Evolutionary conservation across 2,329 filamentous ascomycete genomes (phyloP).

Genomic region (Rhynchosporium secalis): DNA sequence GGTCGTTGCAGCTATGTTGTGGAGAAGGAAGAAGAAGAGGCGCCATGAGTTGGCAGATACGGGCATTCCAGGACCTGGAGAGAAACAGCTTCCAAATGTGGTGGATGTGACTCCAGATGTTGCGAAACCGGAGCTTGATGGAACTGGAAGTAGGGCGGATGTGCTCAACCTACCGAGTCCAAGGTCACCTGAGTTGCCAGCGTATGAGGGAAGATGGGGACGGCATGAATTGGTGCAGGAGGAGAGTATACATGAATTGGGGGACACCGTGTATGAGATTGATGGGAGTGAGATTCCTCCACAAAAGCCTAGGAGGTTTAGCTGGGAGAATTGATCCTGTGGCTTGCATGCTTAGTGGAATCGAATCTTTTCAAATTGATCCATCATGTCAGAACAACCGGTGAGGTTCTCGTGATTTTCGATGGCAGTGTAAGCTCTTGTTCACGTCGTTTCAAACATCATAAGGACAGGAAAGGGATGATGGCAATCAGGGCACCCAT

Average conservation of each 20-base stretch:
- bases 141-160: background rate
- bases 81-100: background rate
- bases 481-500: too few relatives aligned
- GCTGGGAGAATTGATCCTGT: background rate
- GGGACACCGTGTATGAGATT: background rate
- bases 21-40: background rate
- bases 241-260: conserved; percentile 13
- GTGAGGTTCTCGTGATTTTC: too few relatives aligned
- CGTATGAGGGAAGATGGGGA: conserved; percentile 12
- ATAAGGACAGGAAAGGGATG: too few relatives aligned
- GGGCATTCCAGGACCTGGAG: background rate
- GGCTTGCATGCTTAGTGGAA: background rate
- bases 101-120: conserved; percentile 3
- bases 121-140: background rate
- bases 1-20: background rate
- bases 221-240: conserved; percentile 17
- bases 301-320: background rate
- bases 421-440: too few relatives aligned
- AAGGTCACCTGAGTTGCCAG: conserved; percentile 7
- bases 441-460: too few relatives aligned
- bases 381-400: background rate
- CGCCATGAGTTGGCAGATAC: conserved; percentile 7
- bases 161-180: background rate
- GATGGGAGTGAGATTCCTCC: background rate
- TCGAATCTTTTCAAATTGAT: background rate